A percentile compares a stretch with the other conserved stretches of the same genome.
phyloP scores from a whole-genome alignment of 176 grass and related monocot genomes.

The Guadua angustifolia region DNA sequence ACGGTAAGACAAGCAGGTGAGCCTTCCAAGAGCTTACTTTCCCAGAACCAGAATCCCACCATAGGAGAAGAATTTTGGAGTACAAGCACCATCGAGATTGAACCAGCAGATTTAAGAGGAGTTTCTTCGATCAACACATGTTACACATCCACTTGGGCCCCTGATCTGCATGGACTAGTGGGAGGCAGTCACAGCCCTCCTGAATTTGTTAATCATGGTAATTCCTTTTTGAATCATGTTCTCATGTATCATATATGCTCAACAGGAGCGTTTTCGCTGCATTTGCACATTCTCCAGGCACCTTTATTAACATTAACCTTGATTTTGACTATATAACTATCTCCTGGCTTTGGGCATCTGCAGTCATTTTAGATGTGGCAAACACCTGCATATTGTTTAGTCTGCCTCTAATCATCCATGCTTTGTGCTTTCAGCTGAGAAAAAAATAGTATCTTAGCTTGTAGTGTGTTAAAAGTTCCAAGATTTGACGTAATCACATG shows the following conservation, averaged over 20 bases:
- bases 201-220: constrained; percentile 49
- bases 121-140: background rate
- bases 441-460: constrained; percentile 8
- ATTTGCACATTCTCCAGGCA: background rate
- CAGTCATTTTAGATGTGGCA: background rate
- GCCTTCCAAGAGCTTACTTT: constrained; percentile 34
- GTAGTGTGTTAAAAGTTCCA: background rate
- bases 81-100: constrained; percentile 60
- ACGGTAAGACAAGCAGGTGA: constrained; percentile 38
- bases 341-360: background rate
- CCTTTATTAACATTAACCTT: background rate
- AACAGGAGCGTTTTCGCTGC: background rate
- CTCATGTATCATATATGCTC: background rate
- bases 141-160: constrained; percentile 7
- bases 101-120: constrained; percentile 42
- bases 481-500: constrained; percentile 12
- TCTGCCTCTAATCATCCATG: background rate
- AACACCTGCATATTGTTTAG: background rate
- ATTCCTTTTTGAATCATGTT: constrained; percentile 17
- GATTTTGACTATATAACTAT: background rate
- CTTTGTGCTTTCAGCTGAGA: background rate
- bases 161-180: constrained; percentile 29
- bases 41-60: constrained; percentile 34
- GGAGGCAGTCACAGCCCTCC: constrained; percentile 42
- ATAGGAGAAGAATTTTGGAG: constrained; percentile 50